A percentile compares a stretch with the other conserved stretches of the same genome.
Evolutionary conservation across 495 filamentous ascomycete species (phyloP).

Genomic region (Talaromyces liani): DNA sequence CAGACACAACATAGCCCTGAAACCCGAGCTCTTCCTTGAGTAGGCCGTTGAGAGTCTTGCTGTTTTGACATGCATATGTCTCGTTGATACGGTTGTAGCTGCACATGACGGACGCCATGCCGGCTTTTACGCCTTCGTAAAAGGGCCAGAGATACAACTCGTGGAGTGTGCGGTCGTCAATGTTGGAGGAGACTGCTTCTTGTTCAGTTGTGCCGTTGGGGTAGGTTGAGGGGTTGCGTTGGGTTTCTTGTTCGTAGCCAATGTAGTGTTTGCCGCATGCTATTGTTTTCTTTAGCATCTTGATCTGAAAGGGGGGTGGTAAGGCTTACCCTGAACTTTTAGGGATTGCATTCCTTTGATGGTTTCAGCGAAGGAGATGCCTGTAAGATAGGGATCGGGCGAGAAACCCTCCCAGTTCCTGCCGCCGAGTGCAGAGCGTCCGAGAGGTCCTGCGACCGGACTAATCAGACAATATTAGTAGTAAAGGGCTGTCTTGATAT

Average conservation of each 20-base stretch:
- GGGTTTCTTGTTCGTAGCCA: slow-evolving; percentile 70
- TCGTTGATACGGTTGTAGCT: slow-evolving; percentile 84
- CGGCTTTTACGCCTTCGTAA: slow-evolving; percentile 64
- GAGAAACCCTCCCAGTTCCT: slow-evolving; percentile 76
- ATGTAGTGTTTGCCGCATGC: slow-evolving; percentile 81
- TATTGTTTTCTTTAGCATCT: slow-evolving; percentile 45
- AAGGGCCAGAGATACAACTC: slow-evolving; percentile 92
- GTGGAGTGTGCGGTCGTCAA: slow-evolving; percentile 92
- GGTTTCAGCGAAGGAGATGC: slow-evolving; percentile 53
- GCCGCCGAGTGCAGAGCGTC: slow-evolving; percentile 67
- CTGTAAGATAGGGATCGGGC: slow-evolving; percentile 69
- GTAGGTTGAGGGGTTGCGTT: slow-evolving; percentile 50
- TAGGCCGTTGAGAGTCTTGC: slow-evolving; percentile 70
- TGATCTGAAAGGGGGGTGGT: neutral
- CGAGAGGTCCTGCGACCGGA: slow-evolving; percentile 58
- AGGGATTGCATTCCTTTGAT: slow-evolving; percentile 47
- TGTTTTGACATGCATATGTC: slow-evolving; percentile 62
- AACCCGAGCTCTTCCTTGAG: slow-evolving; percentile 90
- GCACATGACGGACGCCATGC: slow-evolving; percentile 86
- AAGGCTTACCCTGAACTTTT: neutral
- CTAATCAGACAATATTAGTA: slow-evolving; percentile 15
- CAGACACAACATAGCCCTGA: slow-evolving; percentile 88
- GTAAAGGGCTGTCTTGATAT: neutral
- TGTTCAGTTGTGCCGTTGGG: slow-evolving; percentile 35
- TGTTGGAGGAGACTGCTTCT: slow-evolving; percentile 60